Evolutionary conservation across 1,139 yeast species (phyloP).

Genomic region (Nakaseomyces glabratus): DNA sequence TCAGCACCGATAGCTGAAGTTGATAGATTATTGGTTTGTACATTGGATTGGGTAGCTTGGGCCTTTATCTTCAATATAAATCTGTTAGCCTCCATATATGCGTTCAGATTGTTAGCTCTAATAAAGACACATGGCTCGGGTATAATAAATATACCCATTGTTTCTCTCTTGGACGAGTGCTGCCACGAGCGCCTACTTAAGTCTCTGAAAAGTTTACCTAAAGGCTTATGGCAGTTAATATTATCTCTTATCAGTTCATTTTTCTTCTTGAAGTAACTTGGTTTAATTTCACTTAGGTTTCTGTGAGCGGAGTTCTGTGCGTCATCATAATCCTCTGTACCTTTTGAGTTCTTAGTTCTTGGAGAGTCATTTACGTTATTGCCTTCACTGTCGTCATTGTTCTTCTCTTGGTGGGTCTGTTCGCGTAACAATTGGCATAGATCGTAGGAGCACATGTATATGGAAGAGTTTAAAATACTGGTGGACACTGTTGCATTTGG

Average conservation of each 20-base stretch:
- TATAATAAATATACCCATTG: conserved; percentile 54
- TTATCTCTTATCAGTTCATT: conserved; percentile 29
- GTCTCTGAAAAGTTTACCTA: conserved; percentile 71
- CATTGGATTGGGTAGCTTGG: conserved; percentile 34
- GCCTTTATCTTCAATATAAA: conserved; percentile 51
- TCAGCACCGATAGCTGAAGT: conserved; percentile 80
- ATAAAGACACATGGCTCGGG: conserved; percentile 63
- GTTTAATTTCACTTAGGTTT: conserved; percentile 20
- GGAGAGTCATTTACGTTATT: conserved; percentile 1
- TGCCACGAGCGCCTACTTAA: conserved; percentile 88
- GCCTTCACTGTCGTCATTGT: conserved; percentile 3
- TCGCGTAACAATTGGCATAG: conserved; percentile 38
- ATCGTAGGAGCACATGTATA: conserved; percentile 62
- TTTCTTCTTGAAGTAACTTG: conserved; percentile 25
- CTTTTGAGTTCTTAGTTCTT: background rate
- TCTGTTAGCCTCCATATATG: conserved; percentile 88
- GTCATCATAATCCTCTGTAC: conserved; percentile 16
- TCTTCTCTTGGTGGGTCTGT: conserved; percentile 1
- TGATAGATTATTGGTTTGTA: conserved; percentile 33
- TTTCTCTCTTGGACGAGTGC: conserved; percentile 51
- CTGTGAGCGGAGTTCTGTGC: conserved; percentile 13
- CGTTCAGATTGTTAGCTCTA: conserved; percentile 68
- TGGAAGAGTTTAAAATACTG: conserved; percentile 63
- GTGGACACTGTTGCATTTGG: conserved; percentile 73
- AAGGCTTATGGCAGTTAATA: conserved; percentile 37